Percentiles rank a stretch among this genome's conserved stretches.
phyloP scores from a whole-genome alignment of 2,329 filamentous ascomycete genomes.

The Claviceps capensis region DNA sequence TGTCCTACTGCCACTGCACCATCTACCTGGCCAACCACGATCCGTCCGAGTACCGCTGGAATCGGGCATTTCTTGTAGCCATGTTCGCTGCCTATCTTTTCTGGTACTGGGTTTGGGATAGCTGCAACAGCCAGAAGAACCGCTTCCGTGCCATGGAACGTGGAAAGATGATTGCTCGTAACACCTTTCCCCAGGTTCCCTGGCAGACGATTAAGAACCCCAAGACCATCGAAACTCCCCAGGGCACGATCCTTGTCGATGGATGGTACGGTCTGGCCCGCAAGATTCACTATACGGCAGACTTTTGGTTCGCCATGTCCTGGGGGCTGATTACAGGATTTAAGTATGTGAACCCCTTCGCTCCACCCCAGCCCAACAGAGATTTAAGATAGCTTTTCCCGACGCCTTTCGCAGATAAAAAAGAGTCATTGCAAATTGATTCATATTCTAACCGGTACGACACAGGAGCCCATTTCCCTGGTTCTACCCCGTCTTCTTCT shows the following conservation, averaged over 20 bases:
- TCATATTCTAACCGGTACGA: slow-evolving; percentile 3
- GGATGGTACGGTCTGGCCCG: slow-evolving; percentile 72
- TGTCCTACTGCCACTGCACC: slow-evolving; percentile 88
- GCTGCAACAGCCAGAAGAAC: slow-evolving; percentile 87
- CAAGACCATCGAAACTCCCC: slow-evolving; percentile 57
- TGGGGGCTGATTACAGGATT: slow-evolving; percentile 41
- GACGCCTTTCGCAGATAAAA: neutral
- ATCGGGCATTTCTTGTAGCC: slow-evolving; percentile 48
- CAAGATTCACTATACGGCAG: slow-evolving; percentile 42
- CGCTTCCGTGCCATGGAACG: slow-evolving; percentile 72
- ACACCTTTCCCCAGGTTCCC: slow-evolving; percentile 79
- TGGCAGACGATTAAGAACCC: slow-evolving; percentile 77
- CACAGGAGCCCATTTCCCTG: slow-evolving; percentile 65
- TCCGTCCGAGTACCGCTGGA: slow-evolving; percentile 65
- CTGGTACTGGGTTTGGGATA: slow-evolving; percentile 87
- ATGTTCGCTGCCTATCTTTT: slow-evolving; percentile 64
- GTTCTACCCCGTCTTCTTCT: slow-evolving; percentile 83
- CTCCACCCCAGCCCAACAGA: too few species aligned
- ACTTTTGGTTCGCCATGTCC: slow-evolving; percentile 33
- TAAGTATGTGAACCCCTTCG: slow-evolving; percentile 14
- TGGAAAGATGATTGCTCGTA: slow-evolving; percentile 55
- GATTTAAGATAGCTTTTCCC: neutral
- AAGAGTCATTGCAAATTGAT: too few species aligned
- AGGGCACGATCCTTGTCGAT: slow-evolving; percentile 65
- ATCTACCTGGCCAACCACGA: slow-evolving; percentile 78